Base-by-base conservation (phyloP, 768 basidiomycete genomes). In the Tylopilus rubrobrunneus region DNA sequence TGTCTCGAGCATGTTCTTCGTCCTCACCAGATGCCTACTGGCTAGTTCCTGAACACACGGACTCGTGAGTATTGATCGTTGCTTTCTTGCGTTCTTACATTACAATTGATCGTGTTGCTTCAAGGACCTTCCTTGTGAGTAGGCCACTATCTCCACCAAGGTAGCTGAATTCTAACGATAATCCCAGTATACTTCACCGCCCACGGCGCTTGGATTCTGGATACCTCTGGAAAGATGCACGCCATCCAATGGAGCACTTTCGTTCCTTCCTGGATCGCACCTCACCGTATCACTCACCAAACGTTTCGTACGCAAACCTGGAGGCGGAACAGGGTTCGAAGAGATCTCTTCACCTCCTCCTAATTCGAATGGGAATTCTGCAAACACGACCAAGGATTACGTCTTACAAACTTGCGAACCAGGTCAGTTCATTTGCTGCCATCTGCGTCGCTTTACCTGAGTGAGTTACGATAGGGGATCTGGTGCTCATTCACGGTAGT, bases 131-230 rank as follows among this genome's bases (percentile, higher is more conserved):
- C 60, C 77, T 91, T 55, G 88, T 89, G 60, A 62, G 81, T 63
- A 47, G 27, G 25, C 12, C 5, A 36, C 7, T 9, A 7, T 33
- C 17, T 14, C 41, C n/a, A 14, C 42, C 14, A 4, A 17, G 12
- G 9, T 45, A 49, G 34, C 52, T 19, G 31, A 23, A 19, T 45
- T n/a, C 23, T 56, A 28, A 64, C 27, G 7, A 41, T 45, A 37
- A 12, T 29, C 72, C 41, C 67, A 98, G 84, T 98, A 96, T 71
- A 97, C 95, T 9, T 77, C 89, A 39, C 97, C 97, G 11, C 90
- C 90, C 0, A 85, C 84, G 9, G 97, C 97, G 0, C 80, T 98
- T 21, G 97, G 97, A 2, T 92, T 95, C 67, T 99, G 97, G 97
- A 89, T 98, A 53, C 91, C 96, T 0, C 74, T 99, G 36, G 96